These are phyloP conservation scores for Neocucurbitaria cava DNA, from an alignment of 2,329 filamentous ascomycete species.

Conservation along the genomic window DNA sequence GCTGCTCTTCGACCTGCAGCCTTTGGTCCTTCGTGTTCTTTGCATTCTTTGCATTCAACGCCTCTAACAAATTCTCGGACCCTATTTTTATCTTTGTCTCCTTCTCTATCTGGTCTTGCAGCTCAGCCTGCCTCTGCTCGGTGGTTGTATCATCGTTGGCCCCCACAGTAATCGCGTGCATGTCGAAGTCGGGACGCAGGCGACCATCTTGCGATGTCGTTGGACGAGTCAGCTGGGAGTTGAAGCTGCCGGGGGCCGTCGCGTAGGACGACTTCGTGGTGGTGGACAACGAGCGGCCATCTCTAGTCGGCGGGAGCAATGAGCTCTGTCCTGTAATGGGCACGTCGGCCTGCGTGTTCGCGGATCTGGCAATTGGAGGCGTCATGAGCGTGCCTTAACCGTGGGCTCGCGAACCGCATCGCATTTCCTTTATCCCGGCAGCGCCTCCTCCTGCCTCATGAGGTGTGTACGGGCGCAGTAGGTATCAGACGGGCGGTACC, in stretches of 20 bases:
- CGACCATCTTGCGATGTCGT: conserved; percentile 70
- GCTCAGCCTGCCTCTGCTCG: conserved; percentile 75
- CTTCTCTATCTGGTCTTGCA: conserved; percentile 87
- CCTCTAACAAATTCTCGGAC: conserved; percentile 97
- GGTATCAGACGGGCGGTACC: conserved; percentile 16
- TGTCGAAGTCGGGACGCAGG: conserved; percentile 63
- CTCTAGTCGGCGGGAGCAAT: conserved; percentile 56
- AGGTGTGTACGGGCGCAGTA: conserved; percentile 29
- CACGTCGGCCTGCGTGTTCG: conserved; percentile 48
- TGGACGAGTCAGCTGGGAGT: conserved; percentile 77
- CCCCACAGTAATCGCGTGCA: conserved; percentile 60
- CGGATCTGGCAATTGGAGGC: conserved; percentile 48
- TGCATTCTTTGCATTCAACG: conserved; percentile 89
- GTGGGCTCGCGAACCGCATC: conserved; percentile 45
- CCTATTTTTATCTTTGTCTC: conserved; percentile 98
- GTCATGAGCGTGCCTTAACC: conserved; percentile 53
- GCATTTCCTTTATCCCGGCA: conserved; percentile 41
- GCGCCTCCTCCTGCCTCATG: conserved; percentile 45
- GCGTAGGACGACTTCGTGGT: conserved; percentile 67
- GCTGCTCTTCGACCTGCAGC: conserved; percentile 73
- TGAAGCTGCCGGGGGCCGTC: conserved; percentile 83
- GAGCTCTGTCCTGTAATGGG: conserved; percentile 45
- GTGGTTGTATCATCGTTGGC: conserved; percentile 67
- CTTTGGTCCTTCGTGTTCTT: conserved; percentile 84
- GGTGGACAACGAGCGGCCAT: conserved; percentile 64